Conservation (phyloP, 2,329 filamentous ascomycete species). For the Ramularia endophylla region DNA sequence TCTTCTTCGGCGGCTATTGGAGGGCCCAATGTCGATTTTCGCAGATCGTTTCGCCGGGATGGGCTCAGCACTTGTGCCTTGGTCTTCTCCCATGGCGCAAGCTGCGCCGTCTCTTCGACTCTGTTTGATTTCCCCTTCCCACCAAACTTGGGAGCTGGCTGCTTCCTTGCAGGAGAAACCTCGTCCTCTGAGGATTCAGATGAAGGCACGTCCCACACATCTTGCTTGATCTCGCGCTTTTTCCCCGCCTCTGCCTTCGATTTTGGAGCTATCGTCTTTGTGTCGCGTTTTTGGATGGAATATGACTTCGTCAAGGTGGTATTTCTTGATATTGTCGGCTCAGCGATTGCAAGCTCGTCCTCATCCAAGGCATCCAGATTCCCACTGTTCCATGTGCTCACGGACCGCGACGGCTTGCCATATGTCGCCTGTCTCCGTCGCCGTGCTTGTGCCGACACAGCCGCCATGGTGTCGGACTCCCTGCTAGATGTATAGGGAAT, state of each 20-base stretch:
- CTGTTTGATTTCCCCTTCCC: constrained; percentile 9
- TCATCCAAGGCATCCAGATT: constrained; percentile 15
- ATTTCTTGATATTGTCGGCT: not conserved
- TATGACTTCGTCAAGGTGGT: constrained; percentile 4
- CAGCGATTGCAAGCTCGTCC: constrained; percentile 9
- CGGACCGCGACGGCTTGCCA: constrained; percentile 18
- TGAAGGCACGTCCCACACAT: constrained; percentile 40
- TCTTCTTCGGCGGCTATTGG: too few species aligned
- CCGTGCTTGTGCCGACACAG: constrained; percentile 11
- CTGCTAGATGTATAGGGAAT: not conserved
- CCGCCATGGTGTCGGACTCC: constrained; percentile 10
- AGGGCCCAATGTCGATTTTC: too few species aligned
- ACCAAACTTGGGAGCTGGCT: constrained; percentile 11
- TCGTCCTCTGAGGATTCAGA: constrained; percentile 28
- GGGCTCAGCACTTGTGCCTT: constrained; percentile 1
- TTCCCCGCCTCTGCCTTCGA: constrained; percentile 5
- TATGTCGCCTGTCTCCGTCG: constrained; percentile 22
- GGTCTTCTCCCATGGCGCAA: constrained; percentile 26
- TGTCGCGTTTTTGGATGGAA: constrained; percentile 12
- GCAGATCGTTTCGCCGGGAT: not conserved
- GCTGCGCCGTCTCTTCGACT: constrained; percentile 7
- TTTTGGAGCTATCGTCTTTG: constrained; percentile 4
- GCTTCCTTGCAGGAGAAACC: constrained; percentile 12
- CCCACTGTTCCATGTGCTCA: constrained; percentile 14
- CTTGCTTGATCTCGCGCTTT: constrained; percentile 15